Evolutionary conservation across 2,329 filamentous ascomycete species (phyloP), one percentile per base, ranked within the genome.

Genomic region (Polytolypa hystricis): DNA sequence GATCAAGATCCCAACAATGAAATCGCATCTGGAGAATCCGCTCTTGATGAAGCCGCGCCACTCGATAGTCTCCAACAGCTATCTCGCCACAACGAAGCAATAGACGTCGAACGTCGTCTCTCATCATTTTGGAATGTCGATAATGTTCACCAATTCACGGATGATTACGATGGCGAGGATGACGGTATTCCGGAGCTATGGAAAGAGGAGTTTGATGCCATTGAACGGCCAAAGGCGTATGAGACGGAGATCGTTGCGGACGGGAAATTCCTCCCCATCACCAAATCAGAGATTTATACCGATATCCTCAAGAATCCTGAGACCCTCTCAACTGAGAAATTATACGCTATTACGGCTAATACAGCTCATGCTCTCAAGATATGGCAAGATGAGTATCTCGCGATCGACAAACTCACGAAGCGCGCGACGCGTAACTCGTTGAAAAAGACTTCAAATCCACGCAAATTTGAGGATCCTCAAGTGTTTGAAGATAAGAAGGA

Each of bases 401-500:
- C 61, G 4, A 55, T 67, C 9, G 62, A 66, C 16, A 58, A 59
- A 36, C 58, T 77, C n/a, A 70, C 74, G 39, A 66, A 60, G 40
- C 42, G 45, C 28, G 50, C 61, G 15, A 61, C 58, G 21, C 54
- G 69, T 45, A 72, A 71, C 31, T 62, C 66, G 10, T 61, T 65
- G 11, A 68, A 73, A 49, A 61, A 65, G 39, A 61, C 66, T 28
- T 56, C 58, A 10, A 60, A 66, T 26, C 65, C 69, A 3, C 69
- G 71, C 41, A 71, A 72, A 42, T 61, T 68, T 14, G 66, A 71
- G 8, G 48, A 66, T 17, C 55, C 58, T 4, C 54, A 59, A n/a
- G 51, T 72, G 2, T 76, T 65, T 42, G 73, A 76, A 47, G 73
- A 74, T 45, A 69, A 69, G 53, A 76, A 76, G 45, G 74, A 78